Conservation (phyloP, 2,329 filamentous ascomycete species). For the Penicillium brevicompactum region DNA sequence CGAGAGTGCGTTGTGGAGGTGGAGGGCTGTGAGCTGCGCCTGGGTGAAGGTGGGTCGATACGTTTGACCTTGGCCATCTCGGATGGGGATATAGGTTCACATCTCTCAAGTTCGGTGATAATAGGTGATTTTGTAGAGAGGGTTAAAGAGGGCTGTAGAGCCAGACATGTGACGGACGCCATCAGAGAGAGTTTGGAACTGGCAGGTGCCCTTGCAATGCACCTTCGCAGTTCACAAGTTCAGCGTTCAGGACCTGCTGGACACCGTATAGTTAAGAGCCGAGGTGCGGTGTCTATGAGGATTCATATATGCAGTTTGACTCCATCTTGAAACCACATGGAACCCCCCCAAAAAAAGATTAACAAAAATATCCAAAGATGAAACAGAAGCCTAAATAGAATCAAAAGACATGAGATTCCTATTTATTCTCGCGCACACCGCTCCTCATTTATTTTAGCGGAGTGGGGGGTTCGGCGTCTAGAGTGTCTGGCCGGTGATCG, state of each 20-base stretch:
- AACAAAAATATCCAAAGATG: not conserved
- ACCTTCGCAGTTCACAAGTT: not conserved
- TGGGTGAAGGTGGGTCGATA: slow-evolving; percentile 17
- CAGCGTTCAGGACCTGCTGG: no score
- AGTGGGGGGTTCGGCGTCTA: slow-evolving; percentile 11
- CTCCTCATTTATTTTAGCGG: slow-evolving; percentile 16
- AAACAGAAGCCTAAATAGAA: not conserved
- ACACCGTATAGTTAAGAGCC: no score
- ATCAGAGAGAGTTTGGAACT: slow-evolving; percentile 11
- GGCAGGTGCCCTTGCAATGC: slow-evolving; percentile 5
- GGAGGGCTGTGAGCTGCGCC: slow-evolving; percentile 30
- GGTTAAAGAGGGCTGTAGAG: slow-evolving; percentile 13
- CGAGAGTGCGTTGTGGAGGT: slow-evolving; percentile 32
- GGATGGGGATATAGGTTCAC: slow-evolving; percentile 7
- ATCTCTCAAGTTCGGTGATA: slow-evolving; percentile 18
- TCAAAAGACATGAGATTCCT: not conserved
- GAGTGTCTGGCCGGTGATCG: slow-evolving; percentile 7
- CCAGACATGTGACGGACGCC: slow-evolving; percentile 33
- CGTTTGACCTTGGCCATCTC: slow-evolving; percentile 20
- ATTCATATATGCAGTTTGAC: not conserved
- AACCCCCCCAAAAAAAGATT: no score
- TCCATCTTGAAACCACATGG: slow-evolving; percentile 8
- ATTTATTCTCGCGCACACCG: slow-evolving; percentile 12
- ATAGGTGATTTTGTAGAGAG: slow-evolving; percentile 14
- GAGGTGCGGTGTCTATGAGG: no score